These are phyloP conservation scores for Chionographis japonica DNA, from an alignment of 106 monocot species.

Conservation along the genomic window DNA sequence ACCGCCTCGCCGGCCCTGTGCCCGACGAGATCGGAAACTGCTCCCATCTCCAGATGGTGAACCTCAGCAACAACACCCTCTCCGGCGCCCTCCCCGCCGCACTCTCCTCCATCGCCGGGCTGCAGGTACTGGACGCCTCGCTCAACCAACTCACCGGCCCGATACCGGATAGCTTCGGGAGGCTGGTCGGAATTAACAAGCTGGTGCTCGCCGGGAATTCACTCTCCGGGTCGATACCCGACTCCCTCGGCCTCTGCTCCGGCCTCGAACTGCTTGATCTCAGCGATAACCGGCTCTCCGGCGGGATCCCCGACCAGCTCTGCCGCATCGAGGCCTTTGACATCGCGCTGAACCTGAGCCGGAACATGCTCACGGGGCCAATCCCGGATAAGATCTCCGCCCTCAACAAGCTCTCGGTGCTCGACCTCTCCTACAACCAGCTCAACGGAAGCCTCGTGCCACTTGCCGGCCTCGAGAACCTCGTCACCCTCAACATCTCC, in stretches of 20 bases:
- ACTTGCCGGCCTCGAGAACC: slow-evolving; percentile 63
- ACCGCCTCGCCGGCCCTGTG: slow-evolving; percentile 52
- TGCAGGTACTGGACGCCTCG: slow-evolving; percentile 76
- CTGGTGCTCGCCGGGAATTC: slow-evolving; percentile 55
- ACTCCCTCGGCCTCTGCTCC: slow-evolving; percentile 51
- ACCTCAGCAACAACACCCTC: slow-evolving; percentile 74
- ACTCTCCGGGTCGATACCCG: slow-evolving; percentile 56
- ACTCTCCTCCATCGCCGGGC: slow-evolving; percentile 32
- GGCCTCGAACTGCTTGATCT: slow-evolving; percentile 73
- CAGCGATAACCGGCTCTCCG: slow-evolving; percentile 60
- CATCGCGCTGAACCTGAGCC: slow-evolving; percentile 80
- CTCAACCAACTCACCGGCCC: slow-evolving; percentile 55
- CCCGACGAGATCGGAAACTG: slow-evolving; percentile 71
- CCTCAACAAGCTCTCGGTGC: slow-evolving; percentile 60
- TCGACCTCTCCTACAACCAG: slow-evolving; percentile 73
- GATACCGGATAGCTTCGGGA: slow-evolving; percentile 59
- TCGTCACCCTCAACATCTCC: slow-evolving; percentile 76
- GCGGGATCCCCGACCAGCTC: slow-evolving; percentile 63
- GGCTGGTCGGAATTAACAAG: slow-evolving; percentile 57
- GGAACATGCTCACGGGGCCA: slow-evolving; percentile 63
- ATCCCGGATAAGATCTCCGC: slow-evolving; percentile 55
- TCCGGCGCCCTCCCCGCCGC: slow-evolving; percentile 42
- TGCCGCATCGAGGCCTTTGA: slow-evolving; percentile 70
- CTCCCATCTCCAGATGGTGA: slow-evolving; percentile 76
- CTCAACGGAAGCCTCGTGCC: slow-evolving; percentile 55